Evolutionary conservation across 139 green algal species (phyloP).

Genomic region (Haematococcus lacustris): DNA sequence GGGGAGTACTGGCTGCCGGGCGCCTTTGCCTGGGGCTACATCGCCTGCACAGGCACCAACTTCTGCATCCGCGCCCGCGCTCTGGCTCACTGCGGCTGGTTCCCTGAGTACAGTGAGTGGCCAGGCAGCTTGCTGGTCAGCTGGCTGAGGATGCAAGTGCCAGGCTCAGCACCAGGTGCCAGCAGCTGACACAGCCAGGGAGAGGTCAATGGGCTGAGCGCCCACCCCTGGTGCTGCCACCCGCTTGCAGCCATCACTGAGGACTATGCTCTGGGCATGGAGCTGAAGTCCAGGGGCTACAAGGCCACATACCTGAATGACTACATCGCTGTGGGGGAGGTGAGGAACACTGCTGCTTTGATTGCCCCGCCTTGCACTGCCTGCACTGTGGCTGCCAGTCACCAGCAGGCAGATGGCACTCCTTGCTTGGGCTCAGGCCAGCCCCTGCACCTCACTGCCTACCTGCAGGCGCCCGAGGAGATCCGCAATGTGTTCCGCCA

Average conservation of each 20-base stretch:
- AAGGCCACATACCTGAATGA: slow-evolving; percentile 20
- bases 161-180: too few relatives aligned
- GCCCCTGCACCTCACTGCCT: too few relatives aligned
- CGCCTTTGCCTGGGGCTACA: slow-evolving; percentile 27
- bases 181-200: too few relatives aligned
- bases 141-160: too few relatives aligned
- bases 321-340: slow-evolving; percentile 28
- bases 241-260: neutral
- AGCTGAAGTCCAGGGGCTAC: slow-evolving; percentile 25
- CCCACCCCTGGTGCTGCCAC: too few relatives aligned
- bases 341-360: too few relatives aligned
- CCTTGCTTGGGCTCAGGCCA: too few relatives aligned
- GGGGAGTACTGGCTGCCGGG: slow-evolving; percentile 23
- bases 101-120: slow-evolving; percentile 32
- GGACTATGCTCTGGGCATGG: slow-evolving; percentile 27
- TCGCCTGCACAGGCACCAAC: slow-evolving; percentile 54
- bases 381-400: too few relatives aligned
- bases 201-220: too few relatives aligned
- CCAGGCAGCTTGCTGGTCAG: too few relatives aligned
- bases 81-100: slow-evolving; percentile 52
- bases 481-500: slow-evolving; percentile 80
- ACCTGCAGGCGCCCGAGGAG: slow-evolving; percentile 74
- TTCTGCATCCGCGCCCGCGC: slow-evolving; percentile 63
- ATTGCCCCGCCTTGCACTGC: too few relatives aligned
- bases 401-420: too few relatives aligned